Conservation (phyloP, 2,329 filamentous ascomycete genomes). For the Escovopsis weberi region DNA sequence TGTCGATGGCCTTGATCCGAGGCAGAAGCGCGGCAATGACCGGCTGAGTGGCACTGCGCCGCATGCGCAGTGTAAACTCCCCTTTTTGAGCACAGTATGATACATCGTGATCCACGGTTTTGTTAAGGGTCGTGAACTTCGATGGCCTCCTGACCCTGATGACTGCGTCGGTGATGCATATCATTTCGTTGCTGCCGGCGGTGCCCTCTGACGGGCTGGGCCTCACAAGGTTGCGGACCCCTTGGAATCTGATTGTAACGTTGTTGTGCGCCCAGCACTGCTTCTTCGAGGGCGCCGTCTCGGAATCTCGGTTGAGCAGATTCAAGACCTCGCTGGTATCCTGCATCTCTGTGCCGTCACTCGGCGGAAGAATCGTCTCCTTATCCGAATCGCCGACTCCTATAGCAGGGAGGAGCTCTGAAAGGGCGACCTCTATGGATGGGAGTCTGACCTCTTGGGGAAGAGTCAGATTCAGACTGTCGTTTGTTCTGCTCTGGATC, state of each 20-base stretch:
- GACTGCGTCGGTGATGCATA: conserved; percentile 36
- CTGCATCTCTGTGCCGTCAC: conserved; percentile 1
- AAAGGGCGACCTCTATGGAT: conserved; percentile 32
- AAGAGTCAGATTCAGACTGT: conserved; percentile 22
- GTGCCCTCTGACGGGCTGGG: conserved; percentile 4
- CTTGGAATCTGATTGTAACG: conserved; percentile 43
- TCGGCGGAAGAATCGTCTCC: conserved; percentile 3
- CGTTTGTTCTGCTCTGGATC: conserved; percentile 24
- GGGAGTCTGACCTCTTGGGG: conserved; percentile 32
- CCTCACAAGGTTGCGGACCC: conserved; percentile 19
- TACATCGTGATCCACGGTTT: conserved; percentile 45
- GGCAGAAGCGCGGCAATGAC: conserved; percentile 44
- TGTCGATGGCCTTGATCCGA: conserved; percentile 51
- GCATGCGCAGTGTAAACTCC: conserved; percentile 47
- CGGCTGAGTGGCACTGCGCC: conserved; percentile 41
- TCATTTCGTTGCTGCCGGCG: conserved; percentile 13
- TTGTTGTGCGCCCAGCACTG: conserved; percentile 44
- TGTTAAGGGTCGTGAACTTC: conserved; percentile 40
- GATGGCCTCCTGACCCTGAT: conserved; percentile 37
- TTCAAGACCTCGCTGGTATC: conserved; percentile 11
- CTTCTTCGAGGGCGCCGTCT: conserved; percentile 11
- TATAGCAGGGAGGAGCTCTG: conserved; percentile 28
- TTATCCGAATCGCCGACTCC: conserved; percentile 12
- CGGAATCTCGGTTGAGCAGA: conserved; percentile 10
- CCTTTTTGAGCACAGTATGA: conserved; percentile 44